Conservation (phyloP, 176 grass and related monocot species). For the Poa pratensis region DNA sequence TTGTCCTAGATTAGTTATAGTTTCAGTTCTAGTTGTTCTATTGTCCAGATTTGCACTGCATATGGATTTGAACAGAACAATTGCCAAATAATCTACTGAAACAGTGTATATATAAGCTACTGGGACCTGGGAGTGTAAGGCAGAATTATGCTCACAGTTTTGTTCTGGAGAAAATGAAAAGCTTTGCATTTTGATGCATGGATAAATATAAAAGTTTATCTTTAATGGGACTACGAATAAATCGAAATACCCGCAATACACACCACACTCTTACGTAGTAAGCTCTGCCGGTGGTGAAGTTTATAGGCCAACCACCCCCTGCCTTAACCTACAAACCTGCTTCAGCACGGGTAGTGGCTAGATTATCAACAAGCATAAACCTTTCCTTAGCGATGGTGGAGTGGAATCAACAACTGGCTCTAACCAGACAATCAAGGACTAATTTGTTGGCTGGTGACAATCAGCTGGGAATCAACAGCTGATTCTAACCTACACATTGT, state of each 20-base stretch:
- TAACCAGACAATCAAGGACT: background rate
- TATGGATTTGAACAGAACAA: background rate
- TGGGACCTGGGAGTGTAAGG: background rate
- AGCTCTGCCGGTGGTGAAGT: background rate
- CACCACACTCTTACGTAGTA: background rate
- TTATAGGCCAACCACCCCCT: background rate
- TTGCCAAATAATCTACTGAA: conserved; percentile 2
- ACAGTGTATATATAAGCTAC: background rate
- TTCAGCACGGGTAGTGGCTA: background rate
- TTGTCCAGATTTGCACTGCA: background rate
- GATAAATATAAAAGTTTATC: background rate
- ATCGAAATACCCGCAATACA: background rate
- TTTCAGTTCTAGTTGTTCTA: conserved; percentile 13
- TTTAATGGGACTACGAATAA: background rate
- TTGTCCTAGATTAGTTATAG: conserved; percentile 13
- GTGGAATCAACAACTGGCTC: background rate
- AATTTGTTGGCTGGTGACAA: background rate
- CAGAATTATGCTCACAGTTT: conserved; percentile 6
- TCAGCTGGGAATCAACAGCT: background rate
- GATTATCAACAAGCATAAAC: background rate
- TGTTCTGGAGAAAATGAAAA: background rate
- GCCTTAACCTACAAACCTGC: background rate
- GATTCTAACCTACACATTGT: background rate
- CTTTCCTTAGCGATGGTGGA: background rate
- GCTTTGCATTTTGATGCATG: background rate